Conservation (phyloP, 306 rosid genomes). For the apple (Malus domestica) region DNA sequence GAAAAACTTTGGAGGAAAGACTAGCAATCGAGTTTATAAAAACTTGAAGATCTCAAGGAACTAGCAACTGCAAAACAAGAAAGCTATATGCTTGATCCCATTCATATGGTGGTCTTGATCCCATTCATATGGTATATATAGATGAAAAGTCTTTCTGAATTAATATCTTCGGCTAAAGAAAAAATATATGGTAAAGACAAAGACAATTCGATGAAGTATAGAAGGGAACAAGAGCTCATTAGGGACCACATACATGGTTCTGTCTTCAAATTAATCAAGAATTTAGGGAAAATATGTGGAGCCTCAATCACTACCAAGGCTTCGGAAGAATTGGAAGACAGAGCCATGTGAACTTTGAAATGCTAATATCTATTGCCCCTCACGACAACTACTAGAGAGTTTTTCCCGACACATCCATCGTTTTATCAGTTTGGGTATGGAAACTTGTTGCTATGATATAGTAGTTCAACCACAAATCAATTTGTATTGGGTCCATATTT, state of each 20-base stretch:
- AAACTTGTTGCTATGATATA: too few species aligned
- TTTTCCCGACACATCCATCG: too few species aligned
- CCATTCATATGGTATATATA: neutral
- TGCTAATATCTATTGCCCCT: too few species aligned
- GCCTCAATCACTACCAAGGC: neutral
- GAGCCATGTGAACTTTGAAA: too few species aligned
- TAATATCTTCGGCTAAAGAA: neutral
- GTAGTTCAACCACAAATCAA: too few species aligned
- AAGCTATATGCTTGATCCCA: neutral
- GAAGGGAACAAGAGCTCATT: neutral
- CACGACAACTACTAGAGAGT: too few species aligned
- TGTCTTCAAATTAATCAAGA: too few species aligned
- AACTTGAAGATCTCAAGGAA: neutral
- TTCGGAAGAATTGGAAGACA: too few species aligned
- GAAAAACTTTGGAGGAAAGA: too few species aligned
- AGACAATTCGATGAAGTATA: neutral
- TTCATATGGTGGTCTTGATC: neutral
- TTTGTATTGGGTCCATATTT: too few species aligned
- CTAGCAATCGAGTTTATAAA: too few species aligned
- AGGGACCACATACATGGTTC: neutral
- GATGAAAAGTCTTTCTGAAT: neutral
- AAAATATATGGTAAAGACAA: neutral
- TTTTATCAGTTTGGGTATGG: too few species aligned
- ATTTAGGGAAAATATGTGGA: neutral
- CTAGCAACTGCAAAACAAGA: neutral